Base-by-base conservation (phyloP, 2,329 filamentous ascomycete species). In the Scortechinia acanthostroma region DNA sequence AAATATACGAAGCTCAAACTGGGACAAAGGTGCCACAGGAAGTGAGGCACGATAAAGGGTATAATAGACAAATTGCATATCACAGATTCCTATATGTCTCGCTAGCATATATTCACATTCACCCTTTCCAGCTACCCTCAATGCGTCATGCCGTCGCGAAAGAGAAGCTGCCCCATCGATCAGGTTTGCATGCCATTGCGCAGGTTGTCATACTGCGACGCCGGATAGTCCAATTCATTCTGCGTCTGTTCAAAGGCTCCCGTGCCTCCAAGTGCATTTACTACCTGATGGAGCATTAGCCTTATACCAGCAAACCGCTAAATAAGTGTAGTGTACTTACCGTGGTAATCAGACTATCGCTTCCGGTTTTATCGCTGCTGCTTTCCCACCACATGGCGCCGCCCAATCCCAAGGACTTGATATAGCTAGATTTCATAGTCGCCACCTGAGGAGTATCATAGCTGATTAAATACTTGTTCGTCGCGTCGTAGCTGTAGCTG, bases 341-440 rank as follows among this genome's bases (percentile, higher is more conserved):
- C 14, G 74, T 81, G 4, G 62, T 66, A 46, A 86, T 82, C 53
- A 93, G 64, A 51, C 80, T 86, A 2, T 73, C 71, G 10, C 61
- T 62, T 16, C 73, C 77, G 3, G 55, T 70, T 54, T 74, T 74
- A 59, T 94, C 88, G 4, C 73, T 80, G 49, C 80, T 87, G 15
- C 77, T 80, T 60, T 93, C 87, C 88, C 88, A 94, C 76, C 87
- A 94, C 86, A 93, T 91, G 22, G 76, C 80, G 20, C 88, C 88
- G 3, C 82, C 87, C 1, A 93, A 70, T 0, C 78, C 73, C 46
- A 72, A 69, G 43, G 63, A 55, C 60, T 74, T 71, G 52, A 90
- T 76, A 58, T 84, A 91, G 2, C 66, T 55, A 3, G 80, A 77
- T 66, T 93, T 94, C 51, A 65, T 57, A 43, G 65, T 59, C 22